Percentiles rank a stretch among this genome's conserved stretches.
Evolutionary conservation across 805 yeast species (phyloP).

Genomic region (Barnettozyma vustinii): DNA sequence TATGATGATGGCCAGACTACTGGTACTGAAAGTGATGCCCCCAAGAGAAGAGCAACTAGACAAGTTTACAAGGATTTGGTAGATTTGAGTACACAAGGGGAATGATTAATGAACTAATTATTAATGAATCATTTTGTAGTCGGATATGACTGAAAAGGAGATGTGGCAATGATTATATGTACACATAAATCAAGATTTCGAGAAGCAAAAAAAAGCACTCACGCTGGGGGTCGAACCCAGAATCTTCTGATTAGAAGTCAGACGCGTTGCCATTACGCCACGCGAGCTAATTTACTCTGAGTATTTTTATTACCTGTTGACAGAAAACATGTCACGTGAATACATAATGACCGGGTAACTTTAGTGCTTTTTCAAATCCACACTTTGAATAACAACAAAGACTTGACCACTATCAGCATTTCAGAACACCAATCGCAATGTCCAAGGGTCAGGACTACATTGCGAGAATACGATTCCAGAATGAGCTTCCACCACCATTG

Average conservation of each 20-base stretch:
- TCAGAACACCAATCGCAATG: slow-evolving; percentile 23
- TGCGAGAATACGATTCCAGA: slow-evolving; percentile 77
- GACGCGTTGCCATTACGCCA: slow-evolving; percentile 56
- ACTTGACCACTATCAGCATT: too few species aligned
- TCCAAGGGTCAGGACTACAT: slow-evolving; percentile 65
- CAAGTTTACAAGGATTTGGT: slow-evolving; percentile 17
- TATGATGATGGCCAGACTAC: slow-evolving; percentile 8
- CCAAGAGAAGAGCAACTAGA: slow-evolving; percentile 18
- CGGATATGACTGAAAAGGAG: too few species aligned
- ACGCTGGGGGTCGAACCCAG: slow-evolving; percentile 54
- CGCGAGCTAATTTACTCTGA: slow-evolving; percentile 36
- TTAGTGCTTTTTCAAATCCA: too few species aligned
- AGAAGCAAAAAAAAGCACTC: slow-evolving; percentile 35
- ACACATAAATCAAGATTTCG: too few species aligned
- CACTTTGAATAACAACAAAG: background rate
- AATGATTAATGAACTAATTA: slow-evolving; percentile 4
- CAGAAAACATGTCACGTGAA: too few species aligned
- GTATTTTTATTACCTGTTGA: too few species aligned
- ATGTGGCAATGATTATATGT: too few species aligned
- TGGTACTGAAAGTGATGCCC: background rate
- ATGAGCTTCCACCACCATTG: slow-evolving; percentile 89
- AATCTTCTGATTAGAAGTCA: slow-evolving; percentile 52
- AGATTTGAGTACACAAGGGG: slow-evolving; percentile 24
- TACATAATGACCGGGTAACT: too few species aligned
- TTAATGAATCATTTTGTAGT: background rate